Evolutionary conservation across 73 alveolate genomes (phyloP).

Genomic region (Paramecium octaurelia): DNA sequence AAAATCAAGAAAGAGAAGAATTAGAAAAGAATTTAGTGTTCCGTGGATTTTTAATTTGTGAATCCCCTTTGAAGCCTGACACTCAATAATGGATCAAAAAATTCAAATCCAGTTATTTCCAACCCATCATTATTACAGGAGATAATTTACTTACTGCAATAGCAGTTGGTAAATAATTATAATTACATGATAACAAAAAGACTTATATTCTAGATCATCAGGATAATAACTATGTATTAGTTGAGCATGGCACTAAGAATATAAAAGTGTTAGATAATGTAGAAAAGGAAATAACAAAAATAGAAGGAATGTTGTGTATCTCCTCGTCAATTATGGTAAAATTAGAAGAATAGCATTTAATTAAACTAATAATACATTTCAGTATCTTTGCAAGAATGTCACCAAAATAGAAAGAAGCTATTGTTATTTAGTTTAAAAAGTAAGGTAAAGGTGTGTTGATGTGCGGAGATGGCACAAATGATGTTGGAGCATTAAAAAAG

Average conservation of each 20-base stretch:
- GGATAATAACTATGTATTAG: constrained; percentile 66
- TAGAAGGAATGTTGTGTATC: neutral
- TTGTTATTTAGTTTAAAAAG: constrained; percentile 80
- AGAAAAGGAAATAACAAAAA: neutral
- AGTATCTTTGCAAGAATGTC: constrained; percentile 91
- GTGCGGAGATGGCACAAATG: constrained; percentile 99
- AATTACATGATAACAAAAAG: constrained; percentile 64
- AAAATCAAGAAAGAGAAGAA: constrained; percentile 80
- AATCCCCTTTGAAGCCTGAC: constrained; percentile 90
- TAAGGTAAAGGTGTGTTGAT: constrained; percentile 85
- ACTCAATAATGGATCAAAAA: constrained; percentile 78
- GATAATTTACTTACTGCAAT: constrained; percentile 95
- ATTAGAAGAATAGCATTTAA: neutral
- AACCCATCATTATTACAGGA: constrained; percentile 92
- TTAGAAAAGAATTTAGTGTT: constrained; percentile 86
- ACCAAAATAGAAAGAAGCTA: constrained; percentile 91
- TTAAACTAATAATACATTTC: constrained; percentile 19
- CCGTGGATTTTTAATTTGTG: constrained; percentile 90
- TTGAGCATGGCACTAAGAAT: neutral
- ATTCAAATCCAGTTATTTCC: constrained; percentile 72
- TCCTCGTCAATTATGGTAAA: neutral
- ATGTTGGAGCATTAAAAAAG: constrained; percentile 94
- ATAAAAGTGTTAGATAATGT: neutral
- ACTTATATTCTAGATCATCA: constrained; percentile 52
- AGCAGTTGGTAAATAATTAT: constrained; percentile 79